Evolutionary conservation across 441 rosid species (phyloP), one percentile per base, ranked within the genome.

Genomic region (Aquilaria agallochum): DNA sequence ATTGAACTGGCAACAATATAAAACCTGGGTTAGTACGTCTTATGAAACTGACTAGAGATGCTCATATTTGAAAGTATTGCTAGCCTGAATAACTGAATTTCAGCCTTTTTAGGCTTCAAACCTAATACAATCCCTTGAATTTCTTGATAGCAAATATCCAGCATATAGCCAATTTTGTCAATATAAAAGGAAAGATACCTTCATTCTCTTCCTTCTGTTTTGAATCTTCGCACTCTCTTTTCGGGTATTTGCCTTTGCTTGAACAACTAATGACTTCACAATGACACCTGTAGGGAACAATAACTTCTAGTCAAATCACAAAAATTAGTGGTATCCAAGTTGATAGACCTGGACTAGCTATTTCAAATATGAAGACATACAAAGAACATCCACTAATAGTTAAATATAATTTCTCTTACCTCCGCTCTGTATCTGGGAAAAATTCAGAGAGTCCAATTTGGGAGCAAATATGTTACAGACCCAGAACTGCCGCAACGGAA

Each of bases 161-260:
- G 51, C 36, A 11, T 13, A 40, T 14, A 30, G 44, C 30, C 30
- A 36, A 31, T 45, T 30, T 46, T 51, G 12, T 44, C 13, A 45
- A 50, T 30, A 52, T 11, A 15, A 48, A 48, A n/a, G 30, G 53
- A 53, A 50, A 30, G 40, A 47, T 63, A 90, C 96, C 96, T 87
- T 93, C 76, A 81, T 85, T 64, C 56, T 81, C 63, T 58, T 76
- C 72, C 91, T 86, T 65, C 85, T 65, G 73, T 88, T 83, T 59
- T 76, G 72, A 47, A 75, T 80, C 75, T 93, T 93, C 0, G 92
- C 77, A 31, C 81, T 90, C 72, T 88, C 94, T 6, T 63, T 77
- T 65, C 80, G 65, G 27, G 84, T 46, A 11, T 73, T 75, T 40
- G 72, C 83, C 74, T 80, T 84, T 52, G 80, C 84, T 65, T 74